Conservation (phyloP, 345 rosid genomes). For the Lepidium didymum region DNA sequence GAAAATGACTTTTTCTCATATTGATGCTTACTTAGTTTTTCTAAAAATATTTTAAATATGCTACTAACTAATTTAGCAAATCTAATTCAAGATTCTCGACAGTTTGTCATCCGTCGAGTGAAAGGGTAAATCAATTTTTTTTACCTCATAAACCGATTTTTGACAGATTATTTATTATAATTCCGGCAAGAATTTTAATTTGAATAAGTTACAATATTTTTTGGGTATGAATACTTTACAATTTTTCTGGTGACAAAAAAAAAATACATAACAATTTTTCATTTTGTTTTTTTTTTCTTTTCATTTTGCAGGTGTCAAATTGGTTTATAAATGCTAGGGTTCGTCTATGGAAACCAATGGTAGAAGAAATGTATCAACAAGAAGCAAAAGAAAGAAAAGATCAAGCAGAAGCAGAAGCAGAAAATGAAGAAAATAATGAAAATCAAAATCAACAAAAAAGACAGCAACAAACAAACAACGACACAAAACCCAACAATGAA, state of each 20-base stretch:
- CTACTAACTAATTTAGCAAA: neutral
- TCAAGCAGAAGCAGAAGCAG: slow-evolving; percentile 20
- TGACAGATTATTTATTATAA: no score
- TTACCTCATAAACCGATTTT: no score
- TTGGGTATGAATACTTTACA: no score
- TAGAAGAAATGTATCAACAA: slow-evolving; percentile 97
- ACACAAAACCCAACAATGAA: slow-evolving; percentile 48
- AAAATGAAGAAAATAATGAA: slow-evolving; percentile 23
- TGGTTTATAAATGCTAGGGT: slow-evolving; percentile 99
- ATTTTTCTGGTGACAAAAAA: no score
- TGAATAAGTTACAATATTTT: no score
- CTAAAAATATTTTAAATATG: neutral
- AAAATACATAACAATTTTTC: no score
- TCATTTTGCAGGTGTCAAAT: slow-evolving; percentile 65
- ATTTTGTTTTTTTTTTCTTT: no score
- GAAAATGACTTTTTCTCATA: neutral
- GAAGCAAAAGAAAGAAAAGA: slow-evolving; percentile 61
- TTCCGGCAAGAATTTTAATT: no score
- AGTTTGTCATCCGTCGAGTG: no score
- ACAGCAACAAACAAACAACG: slow-evolving; percentile 29
- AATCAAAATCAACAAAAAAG: slow-evolving; percentile 22
- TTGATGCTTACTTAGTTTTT: neutral
- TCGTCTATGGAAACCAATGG: slow-evolving; percentile 99
- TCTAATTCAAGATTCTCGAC: neutral
- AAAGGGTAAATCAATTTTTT: no score